Conservation (phyloP, 441 rosid genomes). For the Populus tomentosa region DNA sequence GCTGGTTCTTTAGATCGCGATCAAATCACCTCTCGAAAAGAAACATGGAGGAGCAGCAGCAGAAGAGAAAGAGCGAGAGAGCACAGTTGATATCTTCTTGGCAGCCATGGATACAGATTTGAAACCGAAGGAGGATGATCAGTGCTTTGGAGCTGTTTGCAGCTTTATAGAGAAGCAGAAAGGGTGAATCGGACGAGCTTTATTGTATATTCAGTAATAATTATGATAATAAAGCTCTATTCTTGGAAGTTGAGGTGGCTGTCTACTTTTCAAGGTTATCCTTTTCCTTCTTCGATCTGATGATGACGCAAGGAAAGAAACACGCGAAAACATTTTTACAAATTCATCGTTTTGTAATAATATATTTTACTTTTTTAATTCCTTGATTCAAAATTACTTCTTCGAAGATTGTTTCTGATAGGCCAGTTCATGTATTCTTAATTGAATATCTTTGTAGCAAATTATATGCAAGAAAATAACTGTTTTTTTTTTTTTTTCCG, state of each 20-base stretch:
- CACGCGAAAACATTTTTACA: neutral
- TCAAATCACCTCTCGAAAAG: conserved; percentile 15
- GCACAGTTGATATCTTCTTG: conserved; percentile 20
- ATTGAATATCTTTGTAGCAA: no score
- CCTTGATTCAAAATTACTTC: no score
- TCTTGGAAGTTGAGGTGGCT: neutral
- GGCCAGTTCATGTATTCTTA: neutral
- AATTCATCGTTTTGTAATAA: no score
- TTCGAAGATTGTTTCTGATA: no score
- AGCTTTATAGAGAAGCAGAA: neutral
- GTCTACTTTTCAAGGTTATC: neutral
- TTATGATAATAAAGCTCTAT: neutral
- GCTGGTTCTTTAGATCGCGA: no score
- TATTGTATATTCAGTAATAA: neutral
- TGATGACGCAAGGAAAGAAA: neutral
- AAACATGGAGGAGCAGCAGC: conserved; percentile 1
- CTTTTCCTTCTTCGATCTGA: neutral
- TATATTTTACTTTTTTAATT: no score
- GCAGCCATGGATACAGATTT: conserved; percentile 24
- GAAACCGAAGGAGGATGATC: neutral
- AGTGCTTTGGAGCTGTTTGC: neutral
- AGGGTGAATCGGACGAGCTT: neutral
- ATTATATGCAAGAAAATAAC: neutral
- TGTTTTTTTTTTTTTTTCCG: no score
- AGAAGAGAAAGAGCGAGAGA: conserved; percentile 29